Evolutionary conservation across 2,329 filamentous ascomycete genomes (phyloP), one percentile per base, ranked within the genome.

Genomic region (Corniculantispora saksenae): DNA sequence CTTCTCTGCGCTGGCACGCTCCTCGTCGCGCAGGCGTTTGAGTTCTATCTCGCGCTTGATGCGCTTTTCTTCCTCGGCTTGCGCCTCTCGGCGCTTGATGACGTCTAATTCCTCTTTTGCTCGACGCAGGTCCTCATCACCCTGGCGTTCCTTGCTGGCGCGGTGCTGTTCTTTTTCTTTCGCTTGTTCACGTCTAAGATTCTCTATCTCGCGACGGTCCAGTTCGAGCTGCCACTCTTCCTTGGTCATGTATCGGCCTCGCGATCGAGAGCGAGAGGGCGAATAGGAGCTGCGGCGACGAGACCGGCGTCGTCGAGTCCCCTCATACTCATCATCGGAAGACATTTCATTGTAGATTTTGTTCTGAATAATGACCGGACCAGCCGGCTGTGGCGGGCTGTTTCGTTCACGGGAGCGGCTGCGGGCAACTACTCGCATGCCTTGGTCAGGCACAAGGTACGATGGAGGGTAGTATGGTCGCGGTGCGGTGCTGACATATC

Each of bases 331-430:
- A 19, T 79, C 78, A 43, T 83, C 82, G 6, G 79, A 83, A 23
- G 81, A 82, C 60, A 80, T 69, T 25, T 82, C 79, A 66, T 83
- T 83, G 69, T 84, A 82, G 65, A 85, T 82, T 64, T 79, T 79
- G 72, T 86, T 87, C 71, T 86, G 85, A 72, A 88, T 87, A 61
- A 88, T 82, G 56, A 88, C 79, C 1, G 84, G 83, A 19, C 71
- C 61, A 38, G 71, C 68, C 63, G 51, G 51, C 21, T 63, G 61
- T 2, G 61, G 61, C 15, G 53, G 61, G 29, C 51, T 62, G 48
- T n/a, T 63, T 66, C 74, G 79, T 21, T 82, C 83, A 19, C 72
- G 74, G 12, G 77, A 78, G 17, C 73, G 72, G 47, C 79, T 71
- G 43, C 81, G 78, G 23, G 80, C 76, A 43, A 80, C 75, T 23